A percentile compares a stretch with the other conserved stretches of the same genome.
Conservation (phyloP, 2,329 filamentous ascomycete species). For the Orbilia quercus region DNA sequence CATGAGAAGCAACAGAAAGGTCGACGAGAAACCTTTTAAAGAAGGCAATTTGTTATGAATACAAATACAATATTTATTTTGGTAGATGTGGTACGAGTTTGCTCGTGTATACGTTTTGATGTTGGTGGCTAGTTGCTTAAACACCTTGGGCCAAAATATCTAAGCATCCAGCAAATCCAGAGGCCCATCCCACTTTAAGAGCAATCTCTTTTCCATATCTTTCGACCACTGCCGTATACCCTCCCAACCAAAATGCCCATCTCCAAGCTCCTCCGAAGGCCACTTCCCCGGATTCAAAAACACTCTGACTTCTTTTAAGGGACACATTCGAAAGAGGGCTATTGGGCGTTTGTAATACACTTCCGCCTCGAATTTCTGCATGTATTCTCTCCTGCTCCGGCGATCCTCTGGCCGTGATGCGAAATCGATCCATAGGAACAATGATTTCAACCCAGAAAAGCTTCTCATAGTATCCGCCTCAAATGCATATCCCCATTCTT, state of each 20-base stretch:
- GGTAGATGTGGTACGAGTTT: no score
- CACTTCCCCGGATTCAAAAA: constrained; percentile 20
- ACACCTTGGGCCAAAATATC: not conserved
- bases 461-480: constrained; percentile 2
- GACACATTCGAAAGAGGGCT: constrained; percentile 30
- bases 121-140: no score
- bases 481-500: constrained; percentile 22
- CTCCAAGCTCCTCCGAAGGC: not conserved
- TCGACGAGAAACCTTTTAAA: no score
- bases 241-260: constrained; percentile 15
- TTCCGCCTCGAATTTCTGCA: constrained; percentile 15
- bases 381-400: constrained; percentile 12
- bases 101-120: no score
- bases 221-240: constrained; percentile 17
- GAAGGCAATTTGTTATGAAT: no score
- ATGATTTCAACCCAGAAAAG: not conserved
- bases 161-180: constrained; percentile 28
- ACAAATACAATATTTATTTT: no score
- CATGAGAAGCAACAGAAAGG: no score
- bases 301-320: constrained; percentile 25
- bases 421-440: constrained; percentile 34
- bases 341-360: constrained; percentile 36
- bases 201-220: constrained; percentile 14
- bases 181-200: constrained; percentile 21
- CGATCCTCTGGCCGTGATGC: not conserved